phyloP scores from a whole-genome alignment of 495 filamentous ascomycete species.

The Aspergillus panamensis region DNA sequence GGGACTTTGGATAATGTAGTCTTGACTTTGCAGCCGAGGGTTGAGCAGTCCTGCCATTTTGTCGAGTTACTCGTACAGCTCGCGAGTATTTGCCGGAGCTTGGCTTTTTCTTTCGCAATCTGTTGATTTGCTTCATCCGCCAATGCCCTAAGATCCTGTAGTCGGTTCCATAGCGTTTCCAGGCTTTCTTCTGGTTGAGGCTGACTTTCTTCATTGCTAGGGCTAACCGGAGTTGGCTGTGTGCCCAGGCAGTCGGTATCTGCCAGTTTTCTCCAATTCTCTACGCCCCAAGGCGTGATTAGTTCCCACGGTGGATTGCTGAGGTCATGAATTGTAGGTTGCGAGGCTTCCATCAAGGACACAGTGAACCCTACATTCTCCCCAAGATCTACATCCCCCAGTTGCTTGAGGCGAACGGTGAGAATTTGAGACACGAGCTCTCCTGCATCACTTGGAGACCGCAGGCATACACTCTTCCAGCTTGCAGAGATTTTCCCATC shows the following conservation, averaged over 20 bases:
- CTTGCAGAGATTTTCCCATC: slow-evolving; percentile 5
- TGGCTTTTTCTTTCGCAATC: slow-evolving; percentile 12
- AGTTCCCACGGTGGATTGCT: slow-evolving; percentile 40
- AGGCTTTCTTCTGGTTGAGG: slow-evolving; percentile 5
- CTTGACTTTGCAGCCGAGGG: slow-evolving; percentile 16
- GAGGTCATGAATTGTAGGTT: slow-evolving; percentile 37
- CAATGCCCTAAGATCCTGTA: slow-evolving; percentile 22
- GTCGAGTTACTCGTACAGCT: slow-evolving; percentile 1
- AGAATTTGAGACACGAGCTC: slow-evolving; percentile 44
- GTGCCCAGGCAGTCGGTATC: background rate
- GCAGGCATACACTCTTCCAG: slow-evolving; percentile 47
- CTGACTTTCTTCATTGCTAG: background rate
- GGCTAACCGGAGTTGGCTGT: background rate
- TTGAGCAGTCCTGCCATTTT: slow-evolving; percentile 18
- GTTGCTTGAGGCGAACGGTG: slow-evolving; percentile 40
- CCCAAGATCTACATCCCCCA: slow-evolving; percentile 32
- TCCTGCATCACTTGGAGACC: slow-evolving; percentile 26
- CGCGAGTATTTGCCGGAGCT: slow-evolving; percentile 13
- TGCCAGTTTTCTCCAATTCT: background rate
- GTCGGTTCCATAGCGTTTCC: slow-evolving; percentile 29
- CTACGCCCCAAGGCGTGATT: slow-evolving; percentile 34
- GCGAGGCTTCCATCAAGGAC: background rate
- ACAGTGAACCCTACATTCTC: slow-evolving; percentile 23
- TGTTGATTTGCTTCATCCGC: slow-evolving; percentile 1
- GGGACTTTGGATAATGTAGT: slow-evolving; percentile 14